A percentile compares a stretch with the other conserved stretches of the same genome.
These are phyloP conservation scores for Crucibulum laeve DNA, from an alignment of 768 basidiomycete genomes.

Conservation along the genomic window DNA sequence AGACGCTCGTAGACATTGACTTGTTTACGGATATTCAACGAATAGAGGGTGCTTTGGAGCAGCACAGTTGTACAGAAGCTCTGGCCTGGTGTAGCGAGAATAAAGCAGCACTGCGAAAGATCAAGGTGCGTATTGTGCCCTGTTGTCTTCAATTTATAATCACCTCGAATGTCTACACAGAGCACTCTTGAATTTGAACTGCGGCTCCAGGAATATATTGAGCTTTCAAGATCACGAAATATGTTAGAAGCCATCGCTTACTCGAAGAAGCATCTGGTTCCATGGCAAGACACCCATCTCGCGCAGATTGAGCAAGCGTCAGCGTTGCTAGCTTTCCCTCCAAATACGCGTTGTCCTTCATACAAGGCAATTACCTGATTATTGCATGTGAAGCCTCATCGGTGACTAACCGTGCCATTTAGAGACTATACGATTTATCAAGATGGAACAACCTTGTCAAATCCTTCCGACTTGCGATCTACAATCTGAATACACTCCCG, in stretches of 20 bases:
- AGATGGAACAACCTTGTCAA: conserved; percentile 76
- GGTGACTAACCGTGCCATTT: conserved; percentile 5
- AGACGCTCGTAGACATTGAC: conserved; percentile 89
- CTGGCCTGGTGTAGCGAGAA: conserved; percentile 97
- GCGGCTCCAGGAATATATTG: conserved; percentile 94
- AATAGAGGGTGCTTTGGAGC: conserved; percentile 76
- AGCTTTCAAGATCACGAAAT: conserved; percentile 70
- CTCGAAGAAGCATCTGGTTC: conserved; percentile 70
- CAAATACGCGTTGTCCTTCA: conserved; percentile 65
- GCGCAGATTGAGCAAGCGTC: conserved; percentile 73
- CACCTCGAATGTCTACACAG: conserved; percentile 33
- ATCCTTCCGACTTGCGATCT: conserved; percentile 83
- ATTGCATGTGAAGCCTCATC: background rate
- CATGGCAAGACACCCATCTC: conserved; percentile 82
- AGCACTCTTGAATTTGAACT: conserved; percentile 95
- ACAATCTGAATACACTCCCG: conserved; percentile 83
- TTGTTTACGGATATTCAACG: conserved; percentile 85
- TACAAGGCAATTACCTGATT: conserved; percentile 76
- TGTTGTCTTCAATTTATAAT: conserved; percentile 3
- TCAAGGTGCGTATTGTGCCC: conserved; percentile 50
- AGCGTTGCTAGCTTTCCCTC: conserved; percentile 70
- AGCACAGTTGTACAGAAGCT: conserved; percentile 82
- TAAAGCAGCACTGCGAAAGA: conserved; percentile 85
- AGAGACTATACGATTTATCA: conserved; percentile 80
- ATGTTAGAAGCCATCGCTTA: conserved; percentile 79